phyloP scores from a whole-genome alignment of 768 basidiomycete species.

The Dendrothele bispora region DNA sequence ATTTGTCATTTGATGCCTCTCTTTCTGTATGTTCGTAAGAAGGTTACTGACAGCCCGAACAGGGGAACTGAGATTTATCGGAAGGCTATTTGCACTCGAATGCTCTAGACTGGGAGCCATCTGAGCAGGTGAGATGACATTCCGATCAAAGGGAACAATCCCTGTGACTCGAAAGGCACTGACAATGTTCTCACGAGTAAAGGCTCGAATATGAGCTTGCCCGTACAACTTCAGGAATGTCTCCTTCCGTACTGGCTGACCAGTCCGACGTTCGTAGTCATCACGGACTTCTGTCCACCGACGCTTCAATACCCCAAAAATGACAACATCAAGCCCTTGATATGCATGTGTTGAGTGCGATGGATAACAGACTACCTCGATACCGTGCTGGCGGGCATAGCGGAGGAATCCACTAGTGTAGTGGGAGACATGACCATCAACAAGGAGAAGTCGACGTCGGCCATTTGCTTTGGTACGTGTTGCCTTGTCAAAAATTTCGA shows the following conservation, averaged over 20 bases:
- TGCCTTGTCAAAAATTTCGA: conserved; percentile 22
- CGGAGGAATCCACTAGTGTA: background rate
- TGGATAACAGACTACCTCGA: background rate
- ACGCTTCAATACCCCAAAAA: conserved; percentile 14
- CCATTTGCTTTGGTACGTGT: conserved; percentile 16
- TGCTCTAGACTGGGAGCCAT: no score
- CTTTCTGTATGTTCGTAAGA: no score
- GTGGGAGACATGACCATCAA: conserved; percentile 23
- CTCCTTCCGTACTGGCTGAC: conserved; percentile 14
- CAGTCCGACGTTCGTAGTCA: no score
- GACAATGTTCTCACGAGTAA: background rate
- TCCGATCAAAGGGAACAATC: background rate
- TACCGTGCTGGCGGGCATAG: background rate
- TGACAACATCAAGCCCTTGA: conserved; percentile 22
- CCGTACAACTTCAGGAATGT: conserved; percentile 17
- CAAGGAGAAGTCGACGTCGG: conserved; percentile 12
- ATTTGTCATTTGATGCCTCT: no score
- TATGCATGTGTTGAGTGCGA: conserved; percentile 7
- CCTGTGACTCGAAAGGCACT: background rate
- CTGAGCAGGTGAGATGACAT: no score
- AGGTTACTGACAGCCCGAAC: no score
- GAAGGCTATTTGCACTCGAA: no score
- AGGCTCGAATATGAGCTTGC: background rate
- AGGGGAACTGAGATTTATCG: no score
- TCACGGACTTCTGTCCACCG: conserved; percentile 7